Percentiles rank a stretch among this genome's conserved stretches.
These are phyloP conservation scores for Rhodotorula sp. DNA, from an alignment of 1,284 basidiomycete species.

Conservation along the genomic window DNA sequence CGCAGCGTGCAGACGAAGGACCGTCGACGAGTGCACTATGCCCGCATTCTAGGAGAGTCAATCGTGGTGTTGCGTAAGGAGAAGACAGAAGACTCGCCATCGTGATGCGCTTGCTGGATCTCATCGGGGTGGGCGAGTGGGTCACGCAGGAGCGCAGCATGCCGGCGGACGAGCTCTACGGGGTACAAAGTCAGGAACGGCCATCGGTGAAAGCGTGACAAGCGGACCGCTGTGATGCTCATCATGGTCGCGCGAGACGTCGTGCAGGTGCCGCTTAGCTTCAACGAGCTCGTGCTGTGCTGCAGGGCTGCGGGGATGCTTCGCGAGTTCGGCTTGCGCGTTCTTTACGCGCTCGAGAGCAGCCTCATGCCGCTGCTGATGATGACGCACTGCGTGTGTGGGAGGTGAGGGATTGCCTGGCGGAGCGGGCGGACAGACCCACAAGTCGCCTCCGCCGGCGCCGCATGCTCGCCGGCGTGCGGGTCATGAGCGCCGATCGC, in stretches of 20 bases:
- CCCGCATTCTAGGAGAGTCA: background rate
- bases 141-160: background rate
- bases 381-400: background rate
- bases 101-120: background rate
- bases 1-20: background rate
- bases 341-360: background rate
- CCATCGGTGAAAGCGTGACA: accelerated
- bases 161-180: background rate
- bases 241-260: background rate
- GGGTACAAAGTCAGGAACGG: too few relatives aligned
- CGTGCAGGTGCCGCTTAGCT: background rate
- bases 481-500: too few relatives aligned
- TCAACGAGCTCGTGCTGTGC: background rate
- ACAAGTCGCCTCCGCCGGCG: too few relatives aligned
- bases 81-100: background rate
- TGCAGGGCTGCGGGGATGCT: background rate
- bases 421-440: background rate
- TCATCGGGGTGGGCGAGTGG: background rate
- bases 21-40: background rate
- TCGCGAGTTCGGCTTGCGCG: background rate
- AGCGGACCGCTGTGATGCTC: background rate
- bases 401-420: background rate
- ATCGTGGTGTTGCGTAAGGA: too few relatives aligned
- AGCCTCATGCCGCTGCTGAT: background rate
- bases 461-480: too few relatives aligned